Base-by-base conservation (phyloP, 2,329 filamentous ascomycete genomes). In the Cytospora piceae region DNA sequence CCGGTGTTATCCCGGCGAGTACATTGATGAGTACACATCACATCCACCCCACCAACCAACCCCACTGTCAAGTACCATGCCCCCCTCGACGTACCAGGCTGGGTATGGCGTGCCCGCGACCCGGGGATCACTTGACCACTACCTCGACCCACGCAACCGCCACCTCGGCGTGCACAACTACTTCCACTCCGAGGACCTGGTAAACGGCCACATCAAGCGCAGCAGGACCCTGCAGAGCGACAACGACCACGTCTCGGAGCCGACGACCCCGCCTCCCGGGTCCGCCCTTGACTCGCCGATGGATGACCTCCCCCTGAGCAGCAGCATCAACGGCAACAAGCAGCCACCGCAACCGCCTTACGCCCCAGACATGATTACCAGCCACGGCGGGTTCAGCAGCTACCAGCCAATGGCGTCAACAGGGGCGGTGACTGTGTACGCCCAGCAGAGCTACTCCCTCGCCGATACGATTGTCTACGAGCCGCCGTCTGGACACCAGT, bases 401-500 rank as follows among this genome's bases (percentile, higher is more conserved):
- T 67, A 61, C 56, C 61, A 63, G 8, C 39, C 37, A 15, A 12
- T 31, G 24, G 32, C 39, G 29, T 4, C 34, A 11, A 39, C 37
- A 20, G 20, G 24, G 20, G 20, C 60, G 20, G 20, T 51, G 4
- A 6, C 37, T 2, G 29, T 7, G n/a, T 62, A 56, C 60, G n/a
- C 58, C 20, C 67, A 57, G 53, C 39, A 39, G 58, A 53, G 12
- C 64, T 73, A 72, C 56, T 58, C 65, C 1, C 31, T 73, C 1
- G 63, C 66, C 4, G 64, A 71, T 52, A 46, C 63, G 3, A 69
- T 69, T 15, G 57, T 72, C 15, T 73, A 71, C 39, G 69, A 70
- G 34, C 37, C 53, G 29, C 63, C 66, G 1, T 53, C 67, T 8
- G 67, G 60, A 9, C 53, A 62, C 17, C 32, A 67, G 12, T 37